Conservation (phyloP, 345 rosid genomes). For the thale cress (Arabidopsis thaliana) region DNA sequence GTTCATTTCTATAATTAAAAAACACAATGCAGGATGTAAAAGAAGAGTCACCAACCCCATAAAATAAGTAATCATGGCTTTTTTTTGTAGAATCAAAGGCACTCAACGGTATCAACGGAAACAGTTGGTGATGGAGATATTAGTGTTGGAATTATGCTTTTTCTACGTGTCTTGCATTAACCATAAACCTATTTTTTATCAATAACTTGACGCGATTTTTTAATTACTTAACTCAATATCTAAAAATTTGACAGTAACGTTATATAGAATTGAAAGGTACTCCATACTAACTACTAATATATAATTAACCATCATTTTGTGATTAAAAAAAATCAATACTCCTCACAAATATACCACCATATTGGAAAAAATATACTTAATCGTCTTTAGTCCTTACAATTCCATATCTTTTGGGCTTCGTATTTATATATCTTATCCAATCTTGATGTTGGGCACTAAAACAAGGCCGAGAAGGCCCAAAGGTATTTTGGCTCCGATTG, state of each 20-base stretch:
- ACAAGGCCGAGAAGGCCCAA: too few species aligned
- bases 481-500: too few species aligned
- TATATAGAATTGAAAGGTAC: background rate
- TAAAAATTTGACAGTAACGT: too few species aligned
- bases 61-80: background rate
- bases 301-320: too few species aligned
- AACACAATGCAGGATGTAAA: background rate
- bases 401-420: too few species aligned
- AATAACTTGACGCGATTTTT: background rate
- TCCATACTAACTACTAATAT: too few species aligned
- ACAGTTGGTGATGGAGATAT: slow-evolving; percentile 16
- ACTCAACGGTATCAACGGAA: slow-evolving; percentile 7
- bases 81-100: background rate
- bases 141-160: slow-evolving; percentile 35
- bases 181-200: background rate
- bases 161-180: slow-evolving; percentile 45
- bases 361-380: too few species aligned
- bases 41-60: background rate
- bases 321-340: too few species aligned
- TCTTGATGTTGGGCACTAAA: too few species aligned
- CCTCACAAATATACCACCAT: too few species aligned
- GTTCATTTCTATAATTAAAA: background rate
- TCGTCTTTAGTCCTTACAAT: too few species aligned
- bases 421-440: too few species aligned
- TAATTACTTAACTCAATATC: background rate